Base-by-base conservation (phyloP, 768 basidiomycete species). In the Macrolepiota fuliginosa region DNA sequence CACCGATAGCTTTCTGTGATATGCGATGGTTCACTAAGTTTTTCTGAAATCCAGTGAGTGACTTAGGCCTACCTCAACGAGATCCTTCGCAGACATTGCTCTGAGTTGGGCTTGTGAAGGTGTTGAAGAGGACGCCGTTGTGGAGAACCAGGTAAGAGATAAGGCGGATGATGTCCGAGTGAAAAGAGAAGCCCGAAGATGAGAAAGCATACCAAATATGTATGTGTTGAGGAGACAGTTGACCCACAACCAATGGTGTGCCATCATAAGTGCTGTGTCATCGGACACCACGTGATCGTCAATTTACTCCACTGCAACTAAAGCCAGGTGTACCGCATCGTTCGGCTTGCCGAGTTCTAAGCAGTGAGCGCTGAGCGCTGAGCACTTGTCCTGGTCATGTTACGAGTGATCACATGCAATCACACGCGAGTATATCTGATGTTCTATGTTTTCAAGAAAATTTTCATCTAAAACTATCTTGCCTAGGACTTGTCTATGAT, bases 1-100 rank as follows among this genome's bases (percentile, higher is more conserved):
- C 70, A 3, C 69, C 62, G 63, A 89, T 85, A 25, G 77, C 71
- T 42, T 66, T 62, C 83, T 88, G 67, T 19, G 36, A 40, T 29
- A 35, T 19, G 29, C 17, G 24, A 63, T 45, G 12, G 56, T 54
- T 32, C 17, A n/a, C 15, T 35, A 42, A 12, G 37, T 27, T 47
- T 37, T 15, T 19, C 35, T 6, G 13, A 15, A 52, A 35, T n/a
- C 17, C 29, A 19, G 1, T 19, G 10, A 22, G 45, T 32, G 29
- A 62, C 19, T 32, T 32, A 7, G 19, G 65, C 77, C 6, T 54
- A 79, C 82, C 27, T 83, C 80, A 24, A 83, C 82, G 27, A 79
- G 47, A 54, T 78, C 69, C 64, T 81, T 72, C 54, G 72, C 74
- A 45, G 70, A 62, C 75, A 78, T 78, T 55, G 56, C 68, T 40